These are phyloP conservation scores for Colletotrichum gloeosporioides DNA, from an alignment of 2,329 filamentous ascomycete species.

Conservation along the genomic window DNA sequence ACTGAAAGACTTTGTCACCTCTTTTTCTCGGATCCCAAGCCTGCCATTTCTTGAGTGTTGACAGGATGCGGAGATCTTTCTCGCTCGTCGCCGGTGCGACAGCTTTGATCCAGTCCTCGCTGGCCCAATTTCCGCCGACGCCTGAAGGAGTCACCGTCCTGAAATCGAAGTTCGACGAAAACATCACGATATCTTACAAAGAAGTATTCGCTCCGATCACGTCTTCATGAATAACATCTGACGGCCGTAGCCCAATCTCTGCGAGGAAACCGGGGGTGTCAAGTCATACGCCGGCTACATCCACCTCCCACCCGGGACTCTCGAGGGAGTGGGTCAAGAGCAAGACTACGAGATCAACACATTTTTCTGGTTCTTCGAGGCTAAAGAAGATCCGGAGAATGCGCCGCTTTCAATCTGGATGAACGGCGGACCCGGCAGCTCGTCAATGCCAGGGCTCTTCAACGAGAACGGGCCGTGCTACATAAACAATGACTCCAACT, in stretches of 20 bases:
- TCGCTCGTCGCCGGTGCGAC: not conserved
- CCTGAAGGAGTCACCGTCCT: constrained; percentile 46
- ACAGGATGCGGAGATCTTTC: not conserved
- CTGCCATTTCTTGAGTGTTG: too few species aligned
- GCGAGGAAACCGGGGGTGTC: constrained; percentile 57
- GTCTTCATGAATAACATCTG: not conserved
- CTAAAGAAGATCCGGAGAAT: constrained; percentile 28
- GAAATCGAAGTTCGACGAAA: constrained; percentile 59
- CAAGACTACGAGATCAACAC: constrained; percentile 49
- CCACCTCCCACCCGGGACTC: constrained; percentile 46
- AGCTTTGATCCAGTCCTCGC: constrained; percentile 31
- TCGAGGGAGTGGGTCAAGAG: constrained; percentile 40
- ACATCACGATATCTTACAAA: constrained; percentile 67
- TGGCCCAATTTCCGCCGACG: constrained; percentile 27
- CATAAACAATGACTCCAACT: constrained; percentile 55
- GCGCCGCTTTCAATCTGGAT: constrained; percentile 59
- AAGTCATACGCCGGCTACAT: constrained; percentile 69
- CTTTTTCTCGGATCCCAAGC: not conserved
- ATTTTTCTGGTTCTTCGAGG: constrained; percentile 42
- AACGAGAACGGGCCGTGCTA: constrained; percentile 58
- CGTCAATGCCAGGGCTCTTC: constrained; percentile 59
- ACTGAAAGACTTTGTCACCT: not conserved
- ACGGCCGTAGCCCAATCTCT: constrained; percentile 54
- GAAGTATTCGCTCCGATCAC: constrained; percentile 36
- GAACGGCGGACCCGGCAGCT: constrained; percentile 64